Conservation (phyloP, 306 rosid species). For the Prinsepia uniflora region DNA sequence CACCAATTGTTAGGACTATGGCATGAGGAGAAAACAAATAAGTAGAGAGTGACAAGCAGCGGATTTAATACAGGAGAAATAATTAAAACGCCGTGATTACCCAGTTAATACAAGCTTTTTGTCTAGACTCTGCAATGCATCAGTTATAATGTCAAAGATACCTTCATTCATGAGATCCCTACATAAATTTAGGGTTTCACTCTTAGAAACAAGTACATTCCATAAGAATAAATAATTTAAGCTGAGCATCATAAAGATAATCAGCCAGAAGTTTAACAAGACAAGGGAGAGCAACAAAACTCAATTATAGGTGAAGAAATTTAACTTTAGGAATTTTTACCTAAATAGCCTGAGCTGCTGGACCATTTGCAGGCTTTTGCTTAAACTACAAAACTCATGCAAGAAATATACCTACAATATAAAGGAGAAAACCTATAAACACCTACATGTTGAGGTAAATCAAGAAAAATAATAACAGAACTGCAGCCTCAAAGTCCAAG, state of each 20-base stretch:
- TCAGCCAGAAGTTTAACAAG: constrained; percentile 11
- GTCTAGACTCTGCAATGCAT: constrained; percentile 78
- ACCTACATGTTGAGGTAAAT: not conserved
- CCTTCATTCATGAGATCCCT: constrained; percentile 98
- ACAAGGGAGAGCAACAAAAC: not conserved
- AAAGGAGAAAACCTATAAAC: not conserved
- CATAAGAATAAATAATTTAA: constrained; percentile 11
- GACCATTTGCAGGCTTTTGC: constrained; percentile 93
- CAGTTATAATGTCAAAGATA: constrained; percentile 68
- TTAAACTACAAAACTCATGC: constrained; percentile 86
- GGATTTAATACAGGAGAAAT: constrained; percentile 21
- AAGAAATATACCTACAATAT: constrained; percentile 68
- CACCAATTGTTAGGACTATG: constrained; percentile 36
- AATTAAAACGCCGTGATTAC: constrained; percentile 41
- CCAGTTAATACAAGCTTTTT: constrained; percentile 85
- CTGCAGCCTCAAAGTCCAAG: not conserved
- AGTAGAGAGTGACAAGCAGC: constrained; percentile 9
- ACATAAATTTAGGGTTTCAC: constrained; percentile 29
- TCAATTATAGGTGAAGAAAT: constrained; percentile 15
- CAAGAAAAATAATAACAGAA: not conserved
- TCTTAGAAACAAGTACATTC: constrained; percentile 12
- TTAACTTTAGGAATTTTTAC: constrained; percentile 34
- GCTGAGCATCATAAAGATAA: constrained; percentile 8
- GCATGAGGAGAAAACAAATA: not conserved
- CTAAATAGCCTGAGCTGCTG: constrained; percentile 87